These are phyloP conservation scores for Glaciozyma antarctica DNA, from an alignment of 768 basidiomycete species.

Conservation along the genomic window DNA sequence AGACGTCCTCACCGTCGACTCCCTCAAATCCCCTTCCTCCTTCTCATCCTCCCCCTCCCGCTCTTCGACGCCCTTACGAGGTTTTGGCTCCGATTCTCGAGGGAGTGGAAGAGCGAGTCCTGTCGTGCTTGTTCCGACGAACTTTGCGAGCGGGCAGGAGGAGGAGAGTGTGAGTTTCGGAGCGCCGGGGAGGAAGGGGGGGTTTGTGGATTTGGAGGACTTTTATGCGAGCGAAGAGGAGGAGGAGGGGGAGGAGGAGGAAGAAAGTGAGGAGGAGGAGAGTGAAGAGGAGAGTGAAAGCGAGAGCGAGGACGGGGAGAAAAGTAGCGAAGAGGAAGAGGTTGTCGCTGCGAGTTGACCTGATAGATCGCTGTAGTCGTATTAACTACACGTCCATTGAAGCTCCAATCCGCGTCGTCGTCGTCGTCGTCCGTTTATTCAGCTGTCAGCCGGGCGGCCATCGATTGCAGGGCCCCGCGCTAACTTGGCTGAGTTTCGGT, in stretches of 20 bases:
- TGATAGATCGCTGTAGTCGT: too few species aligned
- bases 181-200: slow-evolving; percentile 9
- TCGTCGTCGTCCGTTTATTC: too few species aligned
- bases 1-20: neutral
- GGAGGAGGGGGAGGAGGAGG: slow-evolving; percentile 19
- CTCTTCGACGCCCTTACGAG: slow-evolving; percentile 1
- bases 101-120: neutral
- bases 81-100: slow-evolving; percentile 22
- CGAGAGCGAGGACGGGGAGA: slow-evolving; percentile 37
- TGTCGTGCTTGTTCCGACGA: slow-evolving; percentile 32
- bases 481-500: too few species aligned
- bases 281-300: slow-evolving; percentile 32
- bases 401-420: too few species aligned
- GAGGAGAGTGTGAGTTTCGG: neutral
- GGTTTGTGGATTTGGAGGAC: slow-evolving; percentile 18
- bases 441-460: too few species aligned
- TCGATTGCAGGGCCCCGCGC: too few species aligned
- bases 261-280: slow-evolving; percentile 34
- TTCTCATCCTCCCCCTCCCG: neutral
- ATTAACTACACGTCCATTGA: too few species aligned
- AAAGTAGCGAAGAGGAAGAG: slow-evolving; percentile 18
- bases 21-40: neutral
- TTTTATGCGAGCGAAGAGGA: slow-evolving; percentile 22
- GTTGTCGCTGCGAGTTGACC: too few species aligned
- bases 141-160: slow-evolving; percentile 1